A percentile compares a stretch with the other conserved stretches of the same genome.
These are phyloP conservation scores for Yamadazyma insecticola DNA, from an alignment of 805 yeast species.

Conservation along the genomic window DNA sequence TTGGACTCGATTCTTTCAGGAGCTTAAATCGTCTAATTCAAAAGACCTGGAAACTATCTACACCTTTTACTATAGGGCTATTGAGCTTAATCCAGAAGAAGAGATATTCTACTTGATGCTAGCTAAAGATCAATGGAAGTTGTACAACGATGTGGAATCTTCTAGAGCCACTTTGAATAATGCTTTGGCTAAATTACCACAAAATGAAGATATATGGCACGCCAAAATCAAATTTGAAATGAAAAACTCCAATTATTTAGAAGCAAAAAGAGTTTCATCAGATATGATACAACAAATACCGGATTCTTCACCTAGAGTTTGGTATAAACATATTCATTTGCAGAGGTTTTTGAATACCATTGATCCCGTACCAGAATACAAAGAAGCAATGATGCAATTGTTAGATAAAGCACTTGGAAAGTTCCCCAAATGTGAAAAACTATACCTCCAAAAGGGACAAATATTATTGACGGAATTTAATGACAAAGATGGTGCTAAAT, in stretches of 20 bases:
- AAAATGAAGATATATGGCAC: slow-evolving; percentile 57
- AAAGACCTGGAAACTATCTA: slow-evolving; percentile 15
- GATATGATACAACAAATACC: slow-evolving; percentile 13
- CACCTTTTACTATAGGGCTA: slow-evolving; percentile 49
- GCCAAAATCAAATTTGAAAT: slow-evolving; percentile 67
- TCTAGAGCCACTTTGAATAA: slow-evolving; percentile 52
- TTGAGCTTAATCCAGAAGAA: slow-evolving; percentile 42
- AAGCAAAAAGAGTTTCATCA: slow-evolving; percentile 32
- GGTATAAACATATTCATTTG: slow-evolving; percentile 49
- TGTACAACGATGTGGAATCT: slow-evolving; percentile 39
- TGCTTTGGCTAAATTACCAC: slow-evolving; percentile 42
- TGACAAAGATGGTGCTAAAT: slow-evolving; percentile 39
- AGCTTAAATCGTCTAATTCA: slow-evolving; percentile 15
- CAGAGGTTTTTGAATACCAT: slow-evolving; percentile 11
- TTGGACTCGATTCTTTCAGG: slow-evolving; percentile 47
- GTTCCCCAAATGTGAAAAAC: slow-evolving; percentile 48
- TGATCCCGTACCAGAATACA: slow-evolving; percentile 2
- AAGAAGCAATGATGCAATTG: slow-evolving; percentile 12
- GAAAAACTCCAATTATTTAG: slow-evolving; percentile 33
- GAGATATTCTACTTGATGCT: slow-evolving; percentile 60
- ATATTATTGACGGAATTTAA: slow-evolving; percentile 31
- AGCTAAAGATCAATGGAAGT: slow-evolving; percentile 64
- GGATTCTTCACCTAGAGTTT: slow-evolving; percentile 41
- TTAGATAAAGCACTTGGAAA: slow-evolving; percentile 42
- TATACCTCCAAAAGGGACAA: slow-evolving; percentile 64